A percentile compares a stretch with the other conserved stretches of the same genome.
These are phyloP conservation scores for Starmerella gropengiesseri DNA, from an alignment of 805 yeast species.

Conservation along the genomic window DNA sequence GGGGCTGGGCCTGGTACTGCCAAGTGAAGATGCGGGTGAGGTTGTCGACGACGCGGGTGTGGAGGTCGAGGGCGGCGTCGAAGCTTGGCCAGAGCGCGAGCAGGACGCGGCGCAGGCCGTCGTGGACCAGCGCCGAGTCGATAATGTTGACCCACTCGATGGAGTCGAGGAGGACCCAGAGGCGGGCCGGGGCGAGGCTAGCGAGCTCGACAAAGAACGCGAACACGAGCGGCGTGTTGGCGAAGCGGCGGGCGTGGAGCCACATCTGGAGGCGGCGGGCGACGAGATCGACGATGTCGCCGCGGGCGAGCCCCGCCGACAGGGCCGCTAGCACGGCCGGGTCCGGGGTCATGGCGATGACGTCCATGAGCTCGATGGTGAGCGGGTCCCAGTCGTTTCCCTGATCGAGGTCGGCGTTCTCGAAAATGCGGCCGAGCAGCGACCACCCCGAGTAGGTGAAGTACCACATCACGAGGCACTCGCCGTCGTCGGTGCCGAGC, in stretches of 20 bases:
- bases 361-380: conserved; percentile 40
- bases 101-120: conserved; percentile 9
- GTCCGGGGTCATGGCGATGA: conserved; percentile 37
- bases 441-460: conserved; percentile 82
- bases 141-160: conserved; percentile 9
- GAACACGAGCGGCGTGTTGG: conserved; percentile 23
- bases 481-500: conserved; percentile 35
- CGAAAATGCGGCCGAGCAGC: conserved; percentile 63
- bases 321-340: conserved; percentile 35
- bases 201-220: conserved; percentile 41
- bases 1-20: conserved; percentile 6
- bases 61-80: conserved; percentile 6
- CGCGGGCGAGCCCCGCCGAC: conserved; percentile 38
- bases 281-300: conserved; percentile 52
- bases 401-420: conserved; percentile 37
- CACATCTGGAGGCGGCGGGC: conserved; percentile 54
- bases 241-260: conserved; percentile 11
- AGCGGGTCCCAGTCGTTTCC: conserved; percentile 30
- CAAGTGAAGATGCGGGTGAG: conserved; percentile 7
- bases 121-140: conserved; percentile 2
- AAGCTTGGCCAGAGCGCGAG: conserved; percentile 12
- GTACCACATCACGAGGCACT: conserved; percentile 47
- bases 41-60: conserved; percentile 5
- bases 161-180: conserved; percentile 62
- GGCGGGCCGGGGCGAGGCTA: conserved; percentile 46